Evolutionary conservation across 2,329 filamentous ascomycete genomes (phyloP).

Genomic region (Colletotrichum lentis): DNA sequence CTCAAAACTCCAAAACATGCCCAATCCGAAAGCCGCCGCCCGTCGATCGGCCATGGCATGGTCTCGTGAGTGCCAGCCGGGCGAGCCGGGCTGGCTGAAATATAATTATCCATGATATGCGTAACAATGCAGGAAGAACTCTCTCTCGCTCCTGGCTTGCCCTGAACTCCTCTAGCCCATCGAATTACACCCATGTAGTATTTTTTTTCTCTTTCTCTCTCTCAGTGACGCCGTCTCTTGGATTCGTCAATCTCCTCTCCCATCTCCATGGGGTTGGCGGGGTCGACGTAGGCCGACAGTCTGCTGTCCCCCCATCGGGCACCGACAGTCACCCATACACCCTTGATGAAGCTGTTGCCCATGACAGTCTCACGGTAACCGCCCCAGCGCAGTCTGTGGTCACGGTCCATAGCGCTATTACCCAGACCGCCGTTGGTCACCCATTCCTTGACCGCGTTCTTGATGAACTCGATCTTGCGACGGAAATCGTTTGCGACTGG

Average conservation of each 20-base stretch:
- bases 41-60: constrained; percentile 30
- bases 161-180: neutral
- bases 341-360: constrained; percentile 63
- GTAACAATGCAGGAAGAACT: constrained; percentile 24
- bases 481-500: constrained; percentile 77
- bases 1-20: constrained; percentile 36
- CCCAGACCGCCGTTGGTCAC: constrained; percentile 74
- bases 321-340: constrained; percentile 75
- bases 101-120: constrained; percentile 32
- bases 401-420: constrained; percentile 66
- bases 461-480: constrained; percentile 77
- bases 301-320: constrained; percentile 67
- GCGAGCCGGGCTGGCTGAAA: constrained; percentile 23
- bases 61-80: constrained; percentile 33
- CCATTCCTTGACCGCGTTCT: constrained; percentile 75
- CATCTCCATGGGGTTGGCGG: constrained; percentile 60
- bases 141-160: constrained; percentile 16
- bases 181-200: neutral
- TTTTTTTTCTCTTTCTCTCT: neutral
- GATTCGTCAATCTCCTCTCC: constrained; percentile 63
- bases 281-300: constrained; percentile 64
- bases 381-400: constrained; percentile 64
- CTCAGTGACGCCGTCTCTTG: constrained; percentile 42
- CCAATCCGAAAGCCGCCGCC: constrained; percentile 34
- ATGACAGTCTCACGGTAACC: constrained; percentile 65